phyloP scores from a whole-genome alignment of 352 stramenopile genomes.

The Globisporangium nodosum region DNA sequence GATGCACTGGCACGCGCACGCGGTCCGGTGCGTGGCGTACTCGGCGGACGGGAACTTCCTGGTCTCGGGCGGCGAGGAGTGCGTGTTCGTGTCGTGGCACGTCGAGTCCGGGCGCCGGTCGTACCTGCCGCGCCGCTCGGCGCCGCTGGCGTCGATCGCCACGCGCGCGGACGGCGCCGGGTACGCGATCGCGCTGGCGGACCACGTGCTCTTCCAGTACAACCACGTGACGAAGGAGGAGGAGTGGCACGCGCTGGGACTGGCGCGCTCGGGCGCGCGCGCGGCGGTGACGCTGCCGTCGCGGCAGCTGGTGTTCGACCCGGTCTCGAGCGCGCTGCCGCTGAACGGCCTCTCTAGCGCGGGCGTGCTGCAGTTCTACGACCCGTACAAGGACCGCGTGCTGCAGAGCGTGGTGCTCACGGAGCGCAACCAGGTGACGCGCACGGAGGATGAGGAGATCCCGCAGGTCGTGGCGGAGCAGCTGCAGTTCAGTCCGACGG shows the following conservation, averaged over 20 bases:
- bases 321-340: constrained; percentile 46
- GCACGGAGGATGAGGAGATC: constrained; percentile 59
- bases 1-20: constrained; percentile 87
- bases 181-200: constrained; percentile 60
- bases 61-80: constrained; percentile 81
- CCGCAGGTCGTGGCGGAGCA: constrained; percentile 46
- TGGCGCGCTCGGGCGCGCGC: constrained; percentile 44
- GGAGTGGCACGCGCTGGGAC: constrained; percentile 63
- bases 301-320: constrained; percentile 55
- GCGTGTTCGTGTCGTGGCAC: constrained; percentile 85
- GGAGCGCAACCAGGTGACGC: constrained; percentile 82
- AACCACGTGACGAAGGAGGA: constrained; percentile 73
- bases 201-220: constrained; percentile 80
- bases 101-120: constrained; percentile 64
- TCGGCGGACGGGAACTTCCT: constrained; percentile 72
- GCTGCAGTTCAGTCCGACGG: constrained; percentile 45
- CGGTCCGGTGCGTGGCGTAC: constrained; percentile 67
- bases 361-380: constrained; percentile 76
- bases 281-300: constrained; percentile 42
- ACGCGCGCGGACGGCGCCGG: constrained; percentile 40
- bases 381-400: constrained; percentile 75
- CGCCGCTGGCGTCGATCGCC: constrained; percentile 46
- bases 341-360: constrained; percentile 59
- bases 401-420: constrained; percentile 63
- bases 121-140: constrained; percentile 76